Evolutionary conservation across 371 early-diverging fungal genomes (phyloP), one percentile per base, ranked within the genome.

Genomic region (Umbelopsis sp.): DNA sequence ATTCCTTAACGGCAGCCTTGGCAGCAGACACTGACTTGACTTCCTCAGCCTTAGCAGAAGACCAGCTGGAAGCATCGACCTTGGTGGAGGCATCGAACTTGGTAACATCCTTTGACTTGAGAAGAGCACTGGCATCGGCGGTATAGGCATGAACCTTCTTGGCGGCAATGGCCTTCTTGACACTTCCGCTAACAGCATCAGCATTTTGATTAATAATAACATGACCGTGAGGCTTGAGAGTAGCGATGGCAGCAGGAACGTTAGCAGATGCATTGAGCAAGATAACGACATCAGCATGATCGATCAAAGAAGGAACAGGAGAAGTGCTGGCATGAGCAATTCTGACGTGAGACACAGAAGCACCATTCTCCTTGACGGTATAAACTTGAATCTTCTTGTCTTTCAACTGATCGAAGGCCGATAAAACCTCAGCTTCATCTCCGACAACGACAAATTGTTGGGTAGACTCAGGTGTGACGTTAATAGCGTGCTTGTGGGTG

Each of bases 271-370:
- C 50, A 32, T 71, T 51, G 22, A 70, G 63, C 9, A 78, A 35
- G 11, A 74, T 48, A 16, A 76, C 70, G 67, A 70, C 66, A 29
- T 71, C 44, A 41, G 72, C 71, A 24, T 65, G 51, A 41, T 45
- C 52, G 16, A 80, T 52, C 44, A 80, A 57, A 0, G 75, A 74
- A 63, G 80, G 80, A 52, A 80, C 50, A 20, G 75, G 66, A 48
- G 67, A 38, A 65, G 71, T 71, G 41, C 65, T 22, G 29, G 10
- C 16, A 24, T 67, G 32, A 37, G 73, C 66, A 22, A 79, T 63
- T 41, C 80, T 77, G 10, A 80, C 62, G 69, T 80, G 80, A 41
- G 77, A 75, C 6, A 66, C 71, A 22, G 71, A 52, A 3, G 22
- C 20, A 48, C 10, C 25, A 16, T 69, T 29, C 16, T 41, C 50